phyloP scores from a whole-genome alignment of 768 basidiomycete species.

The Sarcomyxa edulis region DNA sequence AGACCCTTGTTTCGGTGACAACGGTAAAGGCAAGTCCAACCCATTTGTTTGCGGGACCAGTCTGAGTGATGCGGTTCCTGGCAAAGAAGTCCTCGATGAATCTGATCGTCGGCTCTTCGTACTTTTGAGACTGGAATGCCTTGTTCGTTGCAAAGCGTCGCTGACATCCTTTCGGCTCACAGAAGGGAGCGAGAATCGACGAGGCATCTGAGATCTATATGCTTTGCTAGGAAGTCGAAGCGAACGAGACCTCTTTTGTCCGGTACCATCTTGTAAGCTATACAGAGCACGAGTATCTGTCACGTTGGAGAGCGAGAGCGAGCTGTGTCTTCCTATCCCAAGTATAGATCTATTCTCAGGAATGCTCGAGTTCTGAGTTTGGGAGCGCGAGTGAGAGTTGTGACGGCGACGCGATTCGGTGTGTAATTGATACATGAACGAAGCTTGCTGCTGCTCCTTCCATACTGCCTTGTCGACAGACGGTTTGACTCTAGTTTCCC shows the following conservation, averaged over 20 bases:
- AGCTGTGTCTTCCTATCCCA: too few relatives aligned
- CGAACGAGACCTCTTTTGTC: slow-evolving; percentile 10
- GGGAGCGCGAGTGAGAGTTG: slow-evolving; percentile 5
- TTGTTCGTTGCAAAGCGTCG: slow-evolving; percentile 11
- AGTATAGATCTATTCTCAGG: too few relatives aligned
- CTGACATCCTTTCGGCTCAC: slow-evolving; percentile 12
- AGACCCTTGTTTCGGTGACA: slow-evolving; percentile 13
- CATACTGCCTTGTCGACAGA: slow-evolving; percentile 12
- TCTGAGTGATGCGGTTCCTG: slow-evolving; percentile 16
- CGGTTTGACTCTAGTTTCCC: slow-evolving; percentile 31
- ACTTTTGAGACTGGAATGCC: slow-evolving; percentile 20
- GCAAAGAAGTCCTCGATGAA: slow-evolving; percentile 8
- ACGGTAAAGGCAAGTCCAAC: slow-evolving; percentile 14
- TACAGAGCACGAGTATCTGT: slow-evolving; percentile 8
- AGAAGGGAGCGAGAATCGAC: slow-evolving; percentile 27
- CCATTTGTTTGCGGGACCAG: slow-evolving; percentile 14
- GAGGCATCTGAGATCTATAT: slow-evolving; percentile 10
- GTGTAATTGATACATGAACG: slow-evolving; percentile 13
- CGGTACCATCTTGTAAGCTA: slow-evolving; percentile 5
- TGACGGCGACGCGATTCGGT: slow-evolving; percentile 12
- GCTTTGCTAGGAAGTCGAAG: slow-evolving; percentile 14
- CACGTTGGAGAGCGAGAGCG: slow-evolving; percentile 12
- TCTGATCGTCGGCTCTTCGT: slow-evolving; percentile 14
- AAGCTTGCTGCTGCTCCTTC: slow-evolving; percentile 13
- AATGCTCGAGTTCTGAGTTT: too few relatives aligned